These are phyloP conservation scores for Penicillium samsonianum DNA, from an alignment of 495 filamentous ascomycete species.

Conservation along the genomic window DNA sequence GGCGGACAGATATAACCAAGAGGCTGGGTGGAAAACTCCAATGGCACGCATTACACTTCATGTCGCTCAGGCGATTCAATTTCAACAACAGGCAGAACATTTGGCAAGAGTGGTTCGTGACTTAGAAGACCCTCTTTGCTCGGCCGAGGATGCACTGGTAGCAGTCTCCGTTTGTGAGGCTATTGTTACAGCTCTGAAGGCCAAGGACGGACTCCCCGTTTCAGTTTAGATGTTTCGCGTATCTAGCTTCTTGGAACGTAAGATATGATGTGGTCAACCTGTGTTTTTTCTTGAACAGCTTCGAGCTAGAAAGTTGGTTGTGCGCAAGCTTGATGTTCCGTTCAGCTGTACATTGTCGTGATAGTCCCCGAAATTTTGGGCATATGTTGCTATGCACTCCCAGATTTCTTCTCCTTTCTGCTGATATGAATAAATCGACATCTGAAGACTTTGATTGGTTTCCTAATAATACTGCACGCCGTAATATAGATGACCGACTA, in stretches of 20 bases:
- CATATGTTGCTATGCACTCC: too few relatives aligned
- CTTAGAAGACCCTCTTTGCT: conserved; percentile 7
- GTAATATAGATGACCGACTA: not conserved
- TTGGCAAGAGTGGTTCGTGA: conserved; percentile 9
- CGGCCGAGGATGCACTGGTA: conserved; percentile 16
- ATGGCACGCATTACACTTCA: not conserved
- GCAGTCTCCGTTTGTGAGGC: conserved; percentile 16
- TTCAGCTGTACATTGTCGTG: too few relatives aligned
- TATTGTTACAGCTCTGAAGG: conserved; percentile 8
- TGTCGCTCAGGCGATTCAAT: conserved; percentile 6
- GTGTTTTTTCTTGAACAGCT: too few relatives aligned
- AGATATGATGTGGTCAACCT: not conserved
- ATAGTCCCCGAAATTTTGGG: too few relatives aligned
- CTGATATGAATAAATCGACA: too few relatives aligned
- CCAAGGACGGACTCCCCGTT: conserved; percentile 10
- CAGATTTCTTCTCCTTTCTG: too few relatives aligned
- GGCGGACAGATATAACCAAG: not conserved
- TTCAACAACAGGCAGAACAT: conserved; percentile 15
- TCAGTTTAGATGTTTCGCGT: not conserved
- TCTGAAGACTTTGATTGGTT: too few relatives aligned
- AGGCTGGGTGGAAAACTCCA: conserved; percentile 10
- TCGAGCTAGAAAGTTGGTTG: too few relatives aligned
- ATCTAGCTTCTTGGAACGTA: not conserved
- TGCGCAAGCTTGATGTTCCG: too few relatives aligned
- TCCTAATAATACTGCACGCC: too few relatives aligned